phyloP scores from a whole-genome alignment of 352 stramenopile genomes.

The Pythium dissotocum region DNA sequence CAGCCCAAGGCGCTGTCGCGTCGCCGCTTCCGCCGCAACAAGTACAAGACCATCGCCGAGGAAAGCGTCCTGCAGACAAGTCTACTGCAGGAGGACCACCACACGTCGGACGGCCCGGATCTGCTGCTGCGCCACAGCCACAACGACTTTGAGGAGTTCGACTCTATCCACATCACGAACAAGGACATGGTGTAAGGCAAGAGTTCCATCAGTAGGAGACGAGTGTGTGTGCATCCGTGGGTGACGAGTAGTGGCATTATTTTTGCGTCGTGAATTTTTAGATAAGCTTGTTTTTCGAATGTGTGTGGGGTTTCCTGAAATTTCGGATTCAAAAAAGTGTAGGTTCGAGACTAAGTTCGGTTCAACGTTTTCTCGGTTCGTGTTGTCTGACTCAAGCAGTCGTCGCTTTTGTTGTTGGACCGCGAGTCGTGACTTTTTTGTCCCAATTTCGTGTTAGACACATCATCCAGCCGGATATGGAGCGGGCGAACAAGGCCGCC shows the following conservation, averaged over 20 bases:
- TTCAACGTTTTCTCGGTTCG: too few species aligned
- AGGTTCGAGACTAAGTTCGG: too few species aligned
- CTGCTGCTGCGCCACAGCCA: conserved; percentile 25
- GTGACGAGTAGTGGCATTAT: too few species aligned
- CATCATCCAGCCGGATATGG: neutral
- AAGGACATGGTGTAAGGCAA: neutral
- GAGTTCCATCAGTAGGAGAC: neutral
- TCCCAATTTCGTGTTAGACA: conserved; percentile 4
- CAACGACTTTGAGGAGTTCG: conserved; percentile 46
- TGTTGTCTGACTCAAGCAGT: too few species aligned
- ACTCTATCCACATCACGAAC: conserved; percentile 30
- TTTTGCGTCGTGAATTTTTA: neutral
- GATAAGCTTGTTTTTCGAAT: neutral
- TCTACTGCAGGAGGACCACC: conserved; percentile 42
- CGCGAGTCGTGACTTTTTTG: neutral
- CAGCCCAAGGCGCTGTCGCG: conserved; percentile 20
- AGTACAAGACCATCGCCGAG: conserved; percentile 33
- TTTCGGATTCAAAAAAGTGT: neutral
- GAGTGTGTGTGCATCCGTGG: neutral
- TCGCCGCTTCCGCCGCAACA: conserved; percentile 35
- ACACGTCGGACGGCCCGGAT: conserved; percentile 15
- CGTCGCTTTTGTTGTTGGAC: too few species aligned
- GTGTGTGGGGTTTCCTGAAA: neutral
- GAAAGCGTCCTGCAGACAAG: conserved; percentile 42
- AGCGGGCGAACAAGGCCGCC: neutral